Base-by-base conservation (phyloP, 2,329 filamentous ascomycete species). In the Lizonia empirigonia region DNA sequence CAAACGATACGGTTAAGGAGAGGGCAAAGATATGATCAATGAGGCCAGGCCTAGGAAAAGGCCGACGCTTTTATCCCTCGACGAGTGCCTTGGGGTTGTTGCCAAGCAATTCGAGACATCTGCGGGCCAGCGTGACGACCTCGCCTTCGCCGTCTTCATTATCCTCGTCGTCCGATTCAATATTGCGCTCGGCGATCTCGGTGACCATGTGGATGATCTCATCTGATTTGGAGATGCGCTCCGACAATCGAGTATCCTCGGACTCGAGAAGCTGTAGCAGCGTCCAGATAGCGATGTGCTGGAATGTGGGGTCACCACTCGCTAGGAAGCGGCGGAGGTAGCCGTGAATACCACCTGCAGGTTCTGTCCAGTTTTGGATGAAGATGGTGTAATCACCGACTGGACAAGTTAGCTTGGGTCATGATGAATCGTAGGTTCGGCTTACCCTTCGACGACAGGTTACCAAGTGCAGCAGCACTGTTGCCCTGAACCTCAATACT, bases 211-310 rank as follows among this genome's bases (percentile, higher is more conserved):
- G 85, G 49, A 97, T 89, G 60, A 99, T 89, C 60, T 96, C 91
- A 58, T 93, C 89, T 1, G 91, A 92, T 68, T 93, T 89, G 64
- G 90, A 87, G 62, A 99, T 97, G 39, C 91, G 85, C 40, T 87
- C 86, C 57, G 97, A 88, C n/a, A 99, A 80, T 47, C 85, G 88
- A 75, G 89, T 87, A 70, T 99, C 93, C 71, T 96, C 92, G 0
- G 93, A 97, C 75, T 99, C 94, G 41, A 99, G 86, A 4, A 99
- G 83, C 71, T 99, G 94, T 3, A 99, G 83, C 38, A 99, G 78
- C 1, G 94, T 99, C 94, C 94, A 99, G 58, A 97, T 96, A 41
- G 94, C 94, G 69, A 99, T 99, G 72, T 99, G 94, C 75, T 99
- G 94, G 80, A 99, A 99, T 0, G 94, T 99, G 1, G 94, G 87